Evolutionary conservation across 495 filamentous ascomycete genomes (phyloP), one percentile per base, ranked within the genome.

Genomic region (Bacidia rubella): DNA sequence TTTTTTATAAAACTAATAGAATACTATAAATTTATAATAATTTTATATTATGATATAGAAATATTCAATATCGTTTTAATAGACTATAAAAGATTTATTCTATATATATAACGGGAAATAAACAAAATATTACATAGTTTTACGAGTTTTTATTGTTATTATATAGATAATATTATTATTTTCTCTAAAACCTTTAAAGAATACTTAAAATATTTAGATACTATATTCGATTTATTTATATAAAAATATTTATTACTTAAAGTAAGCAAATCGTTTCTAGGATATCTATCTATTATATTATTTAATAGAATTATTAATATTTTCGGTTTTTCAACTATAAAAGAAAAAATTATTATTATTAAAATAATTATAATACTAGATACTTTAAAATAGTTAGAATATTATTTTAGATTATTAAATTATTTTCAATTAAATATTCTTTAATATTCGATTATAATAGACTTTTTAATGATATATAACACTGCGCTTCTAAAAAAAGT

Each of bases 141-240:
- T 9, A 5, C 5, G 9, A 22, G 19, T 44, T 44, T 44, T 44
- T 9, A 4, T 7, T 4, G 19, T 22, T 48, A 25, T 22, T 48
- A 48, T 54, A 50, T 50, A 32, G 29, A 32, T 49, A 19, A 35
- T 54, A 48, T 48, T 54, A 50, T 50, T 24, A 29, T 50, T n/a
- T 24, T 25, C 22, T 48, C 11, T 4, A 25, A 48, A 27, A 48
- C 20, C 25, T 48, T 48, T 7, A 9, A 23, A 48, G 11, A 48
- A 27, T 48, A 48, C 11, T 48, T 48, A 48, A 48, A 25, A 25
- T 48, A 48, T 25, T 48, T 48, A 27, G n/a, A 32, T 15, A 27
- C 4, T 3, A 29, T 32, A 32, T 49, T 27, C 5, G 15, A 11
- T 22, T 27, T 29, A 29, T 26, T 29, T 29, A 49, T 19, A 15